Evolutionary conservation across 345 rosid species (phyloP).

Genomic region (Adansonia digitata): DNA sequence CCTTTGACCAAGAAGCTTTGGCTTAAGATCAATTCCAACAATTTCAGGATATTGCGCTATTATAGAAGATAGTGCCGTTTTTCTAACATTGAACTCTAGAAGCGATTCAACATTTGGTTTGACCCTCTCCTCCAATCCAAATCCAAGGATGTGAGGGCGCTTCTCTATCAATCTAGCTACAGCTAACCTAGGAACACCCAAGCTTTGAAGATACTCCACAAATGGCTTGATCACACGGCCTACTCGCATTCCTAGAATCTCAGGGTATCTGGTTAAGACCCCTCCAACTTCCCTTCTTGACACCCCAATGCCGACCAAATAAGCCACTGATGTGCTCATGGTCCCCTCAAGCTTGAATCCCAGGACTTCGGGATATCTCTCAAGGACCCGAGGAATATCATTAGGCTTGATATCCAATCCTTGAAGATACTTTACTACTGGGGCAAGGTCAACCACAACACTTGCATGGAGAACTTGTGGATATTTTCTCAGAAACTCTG

Average conservation of each 20-base stretch:
- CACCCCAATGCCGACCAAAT: slow-evolving; percentile 81
- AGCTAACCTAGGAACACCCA: slow-evolving; percentile 77
- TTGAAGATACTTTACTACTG: slow-evolving; percentile 86
- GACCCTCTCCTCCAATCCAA: slow-evolving; percentile 57
- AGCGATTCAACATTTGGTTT: slow-evolving; percentile 61
- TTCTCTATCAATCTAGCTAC: slow-evolving; percentile 86
- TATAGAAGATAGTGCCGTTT: slow-evolving; percentile 54
- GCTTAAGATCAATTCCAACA: slow-evolving; percentile 58
- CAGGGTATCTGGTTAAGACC: slow-evolving; percentile 71
- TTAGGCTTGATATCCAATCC: slow-evolving; percentile 83
- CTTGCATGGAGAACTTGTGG: slow-evolving; percentile 88
- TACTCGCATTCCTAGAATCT: slow-evolving; percentile 91
- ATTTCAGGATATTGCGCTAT: slow-evolving; percentile 92
- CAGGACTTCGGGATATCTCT: slow-evolving; percentile 78
- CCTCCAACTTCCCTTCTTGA: slow-evolving; percentile 86
- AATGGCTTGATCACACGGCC: slow-evolving; percentile 84
- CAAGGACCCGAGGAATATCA: slow-evolving; percentile 81
- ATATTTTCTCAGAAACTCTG: slow-evolving; percentile 68
- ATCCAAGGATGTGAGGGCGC: slow-evolving; percentile 74
- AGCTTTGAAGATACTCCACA: slow-evolving; percentile 67
- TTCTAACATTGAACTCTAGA: slow-evolving; percentile 54
- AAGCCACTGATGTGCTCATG: slow-evolving; percentile 94
- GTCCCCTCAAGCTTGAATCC: slow-evolving; percentile 97
- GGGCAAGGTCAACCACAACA: slow-evolving; percentile 89
- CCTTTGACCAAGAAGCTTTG: slow-evolving; percentile 57